Percentiles rank a stretch among this genome's conserved stretches.
phyloP scores from a whole-genome alignment of 768 basidiomycete genomes.

The Tricholoma bakamatsutake region DNA sequence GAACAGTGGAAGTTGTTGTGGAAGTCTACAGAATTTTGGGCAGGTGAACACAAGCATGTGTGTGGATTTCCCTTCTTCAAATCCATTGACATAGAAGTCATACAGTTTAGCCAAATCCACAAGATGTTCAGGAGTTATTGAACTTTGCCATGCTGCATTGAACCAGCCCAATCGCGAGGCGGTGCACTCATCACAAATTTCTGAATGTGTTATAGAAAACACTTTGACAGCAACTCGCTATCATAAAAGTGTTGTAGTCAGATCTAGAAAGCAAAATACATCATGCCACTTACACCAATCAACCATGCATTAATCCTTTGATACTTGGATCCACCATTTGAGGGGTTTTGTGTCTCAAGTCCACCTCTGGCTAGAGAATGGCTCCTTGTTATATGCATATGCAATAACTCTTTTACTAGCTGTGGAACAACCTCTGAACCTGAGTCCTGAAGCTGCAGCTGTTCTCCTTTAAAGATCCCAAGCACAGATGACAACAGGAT shows the following conservation, averaged over 20 bases:
- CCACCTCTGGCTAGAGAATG: slow-evolving; percentile 10
- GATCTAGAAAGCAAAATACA: neutral
- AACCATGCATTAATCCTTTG: slow-evolving; percentile 17
- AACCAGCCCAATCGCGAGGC: slow-evolving; percentile 22
- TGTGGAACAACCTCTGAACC: slow-evolving; percentile 7
- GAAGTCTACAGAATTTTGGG: neutral
- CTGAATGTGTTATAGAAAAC: slow-evolving; percentile 23
- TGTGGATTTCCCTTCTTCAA: slow-evolving; percentile 11
- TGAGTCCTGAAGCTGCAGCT: slow-evolving; percentile 3
- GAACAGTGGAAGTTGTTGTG: neutral
- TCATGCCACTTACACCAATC: slow-evolving; percentile 11
- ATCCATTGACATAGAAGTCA: no score
- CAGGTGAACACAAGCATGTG: slow-evolving; percentile 15
- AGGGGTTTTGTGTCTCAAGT: slow-evolving; percentile 9
- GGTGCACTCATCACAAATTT: slow-evolving; percentile 20
- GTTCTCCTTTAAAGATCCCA: slow-evolving; percentile 17
- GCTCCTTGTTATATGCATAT: slow-evolving; percentile 17
- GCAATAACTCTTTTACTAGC: no score
- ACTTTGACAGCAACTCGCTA: slow-evolving; percentile 16
- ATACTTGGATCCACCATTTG: slow-evolving; percentile 17
- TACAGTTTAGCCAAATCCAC: slow-evolving; percentile 5
- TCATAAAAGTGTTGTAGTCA: neutral
- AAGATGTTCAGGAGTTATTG: no score
- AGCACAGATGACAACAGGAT: slow-evolving; percentile 7
- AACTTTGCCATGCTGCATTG: slow-evolving; percentile 19